A percentile compares a stretch with the other conserved stretches of the same genome.
phyloP scores from a whole-genome alignment of 176 grass and related monocot genomes.

The Tuctoria greenei region DNA sequence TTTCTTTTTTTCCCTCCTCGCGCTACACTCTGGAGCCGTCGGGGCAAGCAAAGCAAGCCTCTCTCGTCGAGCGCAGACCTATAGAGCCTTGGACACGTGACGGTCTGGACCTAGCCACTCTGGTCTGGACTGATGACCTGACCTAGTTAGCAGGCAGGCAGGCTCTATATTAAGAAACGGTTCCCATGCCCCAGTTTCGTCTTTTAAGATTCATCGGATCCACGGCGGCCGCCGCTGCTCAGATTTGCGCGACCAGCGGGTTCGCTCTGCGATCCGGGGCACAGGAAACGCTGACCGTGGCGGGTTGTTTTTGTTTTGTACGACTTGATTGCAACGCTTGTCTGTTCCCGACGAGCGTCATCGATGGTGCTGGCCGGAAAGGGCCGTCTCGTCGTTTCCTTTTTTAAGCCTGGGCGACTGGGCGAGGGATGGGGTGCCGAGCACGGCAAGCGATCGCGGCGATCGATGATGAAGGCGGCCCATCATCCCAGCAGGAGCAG shows the following conservation, averaged over 20 bases:
- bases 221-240: not conserved
- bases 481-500: not conserved
- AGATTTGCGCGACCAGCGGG: not conserved
- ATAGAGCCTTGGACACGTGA: not conserved
- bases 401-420: not conserved
- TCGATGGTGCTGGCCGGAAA: not conserved
- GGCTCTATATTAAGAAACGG: slow-evolving; percentile 7
- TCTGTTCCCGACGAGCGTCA: slow-evolving; percentile 1
- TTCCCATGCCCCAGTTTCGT: not conserved
- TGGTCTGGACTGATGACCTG: not conserved
- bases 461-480: not conserved
- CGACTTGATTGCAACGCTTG: not conserved
- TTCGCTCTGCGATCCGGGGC: not conserved
- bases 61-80: too few species aligned
- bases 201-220: slow-evolving; percentile 41
- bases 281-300: not conserved
- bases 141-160: not conserved
- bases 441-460: slow-evolving; percentile 22
- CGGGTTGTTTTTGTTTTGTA: not conserved
- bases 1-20: too few species aligned
- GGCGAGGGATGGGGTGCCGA: not conserved
- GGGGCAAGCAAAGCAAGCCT: too few species aligned
- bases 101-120: not conserved
- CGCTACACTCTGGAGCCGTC: too few species aligned
- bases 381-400: not conserved